Percentiles rank a stretch among this genome's conserved stretches.
These are phyloP conservation scores for Neofusicoccum umdonicola DNA, from an alignment of 2,329 filamentous ascomycete species.

Conservation along the genomic window DNA sequence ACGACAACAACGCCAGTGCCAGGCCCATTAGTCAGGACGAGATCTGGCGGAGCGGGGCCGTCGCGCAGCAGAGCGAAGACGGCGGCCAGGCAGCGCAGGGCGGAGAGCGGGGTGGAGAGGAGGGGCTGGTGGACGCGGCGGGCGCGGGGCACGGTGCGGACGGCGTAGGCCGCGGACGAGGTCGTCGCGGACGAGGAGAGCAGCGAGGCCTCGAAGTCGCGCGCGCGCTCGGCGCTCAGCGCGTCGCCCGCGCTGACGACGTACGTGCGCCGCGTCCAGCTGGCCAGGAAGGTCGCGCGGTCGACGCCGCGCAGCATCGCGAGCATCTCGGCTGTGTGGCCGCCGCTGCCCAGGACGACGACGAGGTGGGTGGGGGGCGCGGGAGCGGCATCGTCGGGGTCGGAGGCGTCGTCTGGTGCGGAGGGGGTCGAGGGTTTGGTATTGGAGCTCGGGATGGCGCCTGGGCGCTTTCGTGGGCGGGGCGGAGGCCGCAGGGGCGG, in stretches of 20 bases:
- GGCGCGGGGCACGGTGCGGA: slow-evolving; percentile 71
- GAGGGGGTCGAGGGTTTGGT: slow-evolving; percentile 4
- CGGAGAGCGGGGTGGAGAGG: slow-evolving; percentile 68
- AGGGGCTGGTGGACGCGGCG: slow-evolving; percentile 79
- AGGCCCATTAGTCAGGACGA: slow-evolving; percentile 85
- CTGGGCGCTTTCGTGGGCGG: not conserved
- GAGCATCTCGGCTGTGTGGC: slow-evolving; percentile 94
- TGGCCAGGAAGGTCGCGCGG: slow-evolving; percentile 49
- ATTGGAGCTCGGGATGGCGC: not conserved
- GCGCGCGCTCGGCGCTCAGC: slow-evolving; percentile 64
- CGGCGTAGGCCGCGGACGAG: slow-evolving; percentile 51
- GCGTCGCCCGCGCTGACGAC: slow-evolving; percentile 73
- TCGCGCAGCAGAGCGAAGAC: slow-evolving; percentile 25
- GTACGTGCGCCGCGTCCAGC: slow-evolving; percentile 63
- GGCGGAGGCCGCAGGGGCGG: slow-evolving; percentile 29
- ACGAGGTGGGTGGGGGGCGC: slow-evolving; percentile 59
- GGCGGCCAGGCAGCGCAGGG: slow-evolving; percentile 58
- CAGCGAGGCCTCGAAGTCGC: slow-evolving; percentile 56
- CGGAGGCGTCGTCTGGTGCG: not conserved
- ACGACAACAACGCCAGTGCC: slow-evolving; percentile 80
- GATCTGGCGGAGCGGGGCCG: slow-evolving; percentile 53
- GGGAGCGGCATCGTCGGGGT: slow-evolving; percentile 1
- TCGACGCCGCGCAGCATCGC: slow-evolving; percentile 68
- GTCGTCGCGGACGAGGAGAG: no score
- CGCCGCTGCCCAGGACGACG: slow-evolving; percentile 85